phyloP scores from a whole-genome alignment of 805 yeast species.

The Monosporozyma servazzii region DNA sequence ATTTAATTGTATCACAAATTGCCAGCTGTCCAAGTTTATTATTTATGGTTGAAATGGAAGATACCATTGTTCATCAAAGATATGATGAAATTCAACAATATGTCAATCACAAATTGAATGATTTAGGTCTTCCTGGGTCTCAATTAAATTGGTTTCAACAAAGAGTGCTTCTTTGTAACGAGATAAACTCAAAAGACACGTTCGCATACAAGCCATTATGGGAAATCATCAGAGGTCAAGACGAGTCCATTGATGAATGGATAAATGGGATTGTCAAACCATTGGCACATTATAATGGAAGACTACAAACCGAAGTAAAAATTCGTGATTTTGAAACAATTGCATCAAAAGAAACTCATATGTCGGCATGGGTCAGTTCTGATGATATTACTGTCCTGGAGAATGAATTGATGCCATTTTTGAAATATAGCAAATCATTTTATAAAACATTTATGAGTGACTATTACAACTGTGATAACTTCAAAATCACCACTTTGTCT shows the following conservation, averaged over 20 bases:
- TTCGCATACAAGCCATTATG: slow-evolving; percentile 20
- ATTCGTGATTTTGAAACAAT: slow-evolving; percentile 19
- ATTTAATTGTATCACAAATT: slow-evolving; percentile 20
- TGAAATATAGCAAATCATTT: slow-evolving; percentile 6
- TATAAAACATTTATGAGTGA: slow-evolving; percentile 11
- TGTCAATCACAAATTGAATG: slow-evolving; percentile 9
- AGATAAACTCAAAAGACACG: slow-evolving; percentile 11
- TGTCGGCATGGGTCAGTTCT: neutral
- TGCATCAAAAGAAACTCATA: neutral
- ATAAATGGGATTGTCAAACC: slow-evolving; percentile 24
- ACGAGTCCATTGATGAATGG: slow-evolving; percentile 18
- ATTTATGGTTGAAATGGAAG: slow-evolving; percentile 19
- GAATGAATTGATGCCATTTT: slow-evolving; percentile 20
- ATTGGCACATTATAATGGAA: slow-evolving; percentile 18
- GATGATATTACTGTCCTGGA: slow-evolving; percentile 4
- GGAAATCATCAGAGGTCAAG: slow-evolving; percentile 2
- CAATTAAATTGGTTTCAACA: slow-evolving; percentile 16
- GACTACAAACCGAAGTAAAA: slow-evolving; percentile 7
- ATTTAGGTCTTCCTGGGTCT: slow-evolving; percentile 3
- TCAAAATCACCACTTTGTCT: slow-evolving; percentile 10
- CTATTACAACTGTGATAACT: slow-evolving; percentile 10
- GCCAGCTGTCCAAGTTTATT: slow-evolving; percentile 16
- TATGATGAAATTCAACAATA: slow-evolving; percentile 7
- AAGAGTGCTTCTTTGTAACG: slow-evolving; percentile 20
- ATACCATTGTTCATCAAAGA: slow-evolving; percentile 10